A percentile compares a stretch with the other conserved stretches of the same genome.
phyloP scores from a whole-genome alignment of 106 monocot genomes.

The Allium sativum region DNA sequence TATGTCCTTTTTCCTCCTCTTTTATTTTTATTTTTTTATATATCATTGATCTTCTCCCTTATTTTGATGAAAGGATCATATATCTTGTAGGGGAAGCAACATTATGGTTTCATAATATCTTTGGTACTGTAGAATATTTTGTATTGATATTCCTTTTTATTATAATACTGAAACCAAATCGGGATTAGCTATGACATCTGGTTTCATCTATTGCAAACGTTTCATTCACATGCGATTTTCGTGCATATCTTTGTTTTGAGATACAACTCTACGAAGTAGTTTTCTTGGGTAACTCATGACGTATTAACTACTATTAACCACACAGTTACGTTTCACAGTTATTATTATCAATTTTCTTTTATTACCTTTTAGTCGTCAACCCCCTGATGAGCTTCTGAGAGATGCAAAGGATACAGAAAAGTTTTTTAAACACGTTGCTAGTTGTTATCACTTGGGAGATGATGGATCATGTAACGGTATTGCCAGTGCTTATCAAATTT shows the following conservation, averaged over 20 bases:
- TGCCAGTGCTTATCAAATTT: slow-evolving; percentile 40
- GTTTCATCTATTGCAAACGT: too few relatives aligned
- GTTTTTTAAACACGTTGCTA: slow-evolving; percentile 73
- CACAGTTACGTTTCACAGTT: too few relatives aligned
- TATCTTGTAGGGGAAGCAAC: background rate
- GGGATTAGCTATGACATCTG: background rate
- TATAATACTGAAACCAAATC: background rate
- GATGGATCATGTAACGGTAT: slow-evolving; percentile 18
- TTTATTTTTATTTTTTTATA: background rate
- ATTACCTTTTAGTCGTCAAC: slow-evolving; percentile 57
- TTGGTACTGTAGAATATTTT: background rate
- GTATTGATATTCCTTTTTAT: background rate
- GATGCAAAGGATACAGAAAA: slow-evolving; percentile 72
- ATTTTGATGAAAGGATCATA: too few relatives aligned
- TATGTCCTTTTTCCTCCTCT: slow-evolving; percentile 12
- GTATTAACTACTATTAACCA: too few relatives aligned
- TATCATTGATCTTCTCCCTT: background rate
- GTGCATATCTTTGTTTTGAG: too few relatives aligned
- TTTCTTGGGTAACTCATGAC: too few relatives aligned
- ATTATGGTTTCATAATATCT: background rate
- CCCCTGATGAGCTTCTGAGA: slow-evolving; percentile 77
- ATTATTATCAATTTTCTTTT: slow-evolving; percentile 18
- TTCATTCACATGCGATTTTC: too few relatives aligned
- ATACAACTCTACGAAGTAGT: too few relatives aligned
- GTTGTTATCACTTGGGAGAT: slow-evolving; percentile 46